Base-by-base conservation (phyloP, 2,329 filamentous ascomycete genomes). In the Arthrobotrys sphaeroides region DNA sequence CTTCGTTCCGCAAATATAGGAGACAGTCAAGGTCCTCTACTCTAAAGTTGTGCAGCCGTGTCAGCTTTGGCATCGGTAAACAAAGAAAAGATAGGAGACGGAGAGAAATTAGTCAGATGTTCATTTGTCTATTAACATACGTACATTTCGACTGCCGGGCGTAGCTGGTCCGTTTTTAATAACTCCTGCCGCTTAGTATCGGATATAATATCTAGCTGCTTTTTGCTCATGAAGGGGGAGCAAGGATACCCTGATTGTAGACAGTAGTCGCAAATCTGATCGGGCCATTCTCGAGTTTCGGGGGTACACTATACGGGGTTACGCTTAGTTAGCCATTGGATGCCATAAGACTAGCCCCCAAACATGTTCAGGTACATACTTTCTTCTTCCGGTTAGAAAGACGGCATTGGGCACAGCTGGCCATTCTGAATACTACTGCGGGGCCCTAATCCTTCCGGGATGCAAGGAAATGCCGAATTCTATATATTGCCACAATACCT, bases 321-420 rank as follows among this genome's bases (percentile, higher is more conserved):
- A 10, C 36, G n/a, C n/a, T 5, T 13, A 18, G 18, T 55, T 22
- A 7, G 31, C 31, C 3, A 1, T 9, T 40, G 16, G 36, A 4
- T 40, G 10, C 28, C 28, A 33, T 33, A 10, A 33, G 10, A 33
- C 28, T 10, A 33, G 5, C 5, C 5, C 5, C 28, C 28, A 5
- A 5, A 33, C 10, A 33, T 5, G 10, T 33, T 10, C 28, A 33
- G n/a, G 26, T 38, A 20, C 31, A 6, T 18, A 43, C 55, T 22
- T 60, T 60, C 28, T 60, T 60, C 22, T 60, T 60, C 13, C 55
- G 36, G 13, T 43, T 9, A 10, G 20, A 43, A 10, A 31, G 26
- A 3, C 55, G 33, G n/a, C 55, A 60, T 24, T 60, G 55, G 12
- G 55, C 55, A 22, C 55, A 60, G 18, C 20, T 43, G 3, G 36